These are phyloP conservation scores for Seminavis robusta DNA, from an alignment of 108 stramenopile species.

Conservation along the genomic window DNA sequence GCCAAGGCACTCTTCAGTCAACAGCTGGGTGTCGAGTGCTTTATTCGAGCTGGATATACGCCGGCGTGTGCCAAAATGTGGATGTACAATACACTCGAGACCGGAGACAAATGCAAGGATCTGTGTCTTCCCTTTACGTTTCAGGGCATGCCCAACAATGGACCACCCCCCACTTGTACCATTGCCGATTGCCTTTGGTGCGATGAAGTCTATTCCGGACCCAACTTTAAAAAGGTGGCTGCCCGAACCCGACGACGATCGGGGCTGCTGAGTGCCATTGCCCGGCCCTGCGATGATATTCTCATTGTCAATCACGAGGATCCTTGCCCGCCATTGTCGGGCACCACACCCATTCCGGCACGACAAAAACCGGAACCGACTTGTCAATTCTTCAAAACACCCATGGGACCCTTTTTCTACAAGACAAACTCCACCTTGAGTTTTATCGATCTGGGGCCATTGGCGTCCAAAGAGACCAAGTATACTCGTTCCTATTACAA, in stretches of 20 bases:
- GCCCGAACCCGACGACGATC: constrained; percentile 44
- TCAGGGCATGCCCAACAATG: constrained; percentile 25
- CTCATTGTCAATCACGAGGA: constrained; percentile 5
- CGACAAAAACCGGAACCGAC: too few species aligned
- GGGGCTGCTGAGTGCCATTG: constrained; percentile 37
- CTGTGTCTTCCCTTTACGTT: background rate
- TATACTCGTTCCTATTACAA: too few species aligned
- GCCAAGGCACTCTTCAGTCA: constrained; percentile 1
- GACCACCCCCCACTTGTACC: constrained; percentile 34
- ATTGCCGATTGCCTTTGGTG: constrained; percentile 45
- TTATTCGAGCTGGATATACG: constrained; percentile 24
- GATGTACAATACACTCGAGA: constrained; percentile 23
- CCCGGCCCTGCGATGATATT: constrained; percentile 26
- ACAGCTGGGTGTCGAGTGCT: constrained; percentile 27
- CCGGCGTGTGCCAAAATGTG: constrained; percentile 31
- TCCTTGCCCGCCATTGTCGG: too few species aligned
- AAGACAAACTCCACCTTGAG: too few species aligned
- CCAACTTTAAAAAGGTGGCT: constrained; percentile 30
- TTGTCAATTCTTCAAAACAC: too few species aligned
- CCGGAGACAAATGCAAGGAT: background rate
- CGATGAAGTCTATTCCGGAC: constrained; percentile 41
- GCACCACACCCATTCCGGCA: too few species aligned
- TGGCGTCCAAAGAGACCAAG: too few species aligned
- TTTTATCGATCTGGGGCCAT: too few species aligned
- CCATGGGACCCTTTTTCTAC: too few species aligned